phyloP scores from a whole-genome alignment of 2,329 filamentous ascomycete genomes.

The Cyphellophora europaea region DNA sequence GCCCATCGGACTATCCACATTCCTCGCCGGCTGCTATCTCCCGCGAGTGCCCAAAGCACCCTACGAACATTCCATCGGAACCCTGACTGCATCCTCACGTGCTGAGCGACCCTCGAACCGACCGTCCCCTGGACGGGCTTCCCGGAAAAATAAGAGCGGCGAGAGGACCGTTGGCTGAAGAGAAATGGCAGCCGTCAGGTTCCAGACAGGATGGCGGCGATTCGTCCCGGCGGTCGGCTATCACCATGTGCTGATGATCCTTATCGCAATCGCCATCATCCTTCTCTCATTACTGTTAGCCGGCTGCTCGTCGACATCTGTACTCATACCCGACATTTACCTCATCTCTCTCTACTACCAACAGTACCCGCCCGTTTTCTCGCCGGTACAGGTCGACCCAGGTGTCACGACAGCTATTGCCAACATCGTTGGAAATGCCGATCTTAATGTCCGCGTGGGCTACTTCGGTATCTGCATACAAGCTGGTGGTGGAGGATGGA shows the following conservation, averaged over 20 bases:
- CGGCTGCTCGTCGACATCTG: constrained; percentile 93
- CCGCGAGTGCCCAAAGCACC: neutral
- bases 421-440: constrained; percentile 79
- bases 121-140: constrained; percentile 11
- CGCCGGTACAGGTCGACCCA: constrained; percentile 83
- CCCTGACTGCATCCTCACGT: constrained; percentile 1
- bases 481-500: constrained; percentile 78
- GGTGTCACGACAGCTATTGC: constrained; percentile 75
- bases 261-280: constrained; percentile 90
- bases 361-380: constrained; percentile 69
- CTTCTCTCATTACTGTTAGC: constrained; percentile 86
- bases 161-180: neutral
- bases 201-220: constrained; percentile 29
- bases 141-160: constrained; percentile 3
- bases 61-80: neutral
- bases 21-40: no score
- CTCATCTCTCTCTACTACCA: constrained; percentile 97
- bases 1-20: constrained; percentile 2
- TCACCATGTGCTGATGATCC: constrained; percentile 91
- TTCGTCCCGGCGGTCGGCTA: constrained; percentile 55
- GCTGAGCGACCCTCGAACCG: constrained; percentile 5
- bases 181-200: constrained; percentile 18
- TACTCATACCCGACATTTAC: constrained; percentile 91
- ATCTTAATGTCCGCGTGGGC: constrained; percentile 82
- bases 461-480: constrained; percentile 98